Evolutionary conservation across 2,329 filamentous ascomycete species (phyloP), one percentile per base, ranked within the genome.

Genomic region (Diaporthe humulicola): DNA sequence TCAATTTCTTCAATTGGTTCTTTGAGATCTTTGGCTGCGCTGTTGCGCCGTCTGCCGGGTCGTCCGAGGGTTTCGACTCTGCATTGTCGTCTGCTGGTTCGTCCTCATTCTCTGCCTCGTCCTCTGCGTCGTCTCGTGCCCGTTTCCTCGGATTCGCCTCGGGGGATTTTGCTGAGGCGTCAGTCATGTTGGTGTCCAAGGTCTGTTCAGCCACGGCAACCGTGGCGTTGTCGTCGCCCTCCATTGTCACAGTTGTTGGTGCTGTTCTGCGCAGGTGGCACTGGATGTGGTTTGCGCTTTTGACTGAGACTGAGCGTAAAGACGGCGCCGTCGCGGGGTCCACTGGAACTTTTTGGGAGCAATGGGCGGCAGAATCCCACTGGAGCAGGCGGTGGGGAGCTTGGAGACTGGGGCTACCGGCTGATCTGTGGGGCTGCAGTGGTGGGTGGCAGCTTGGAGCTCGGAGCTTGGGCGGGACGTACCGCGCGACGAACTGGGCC

Each of bases 1-100:
- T 91, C 70, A 95, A 86, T 81, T 95, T 96, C 84, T 98, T 98
- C 75, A 93, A 86, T 79, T 96, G 93, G 80, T 93, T 97, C 81
- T 98, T 98, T 25, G 96, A 98, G 70, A 98, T 58, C 25, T 75
- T 73, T 42, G 75, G 73, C 17, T 73, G 54, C 15, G 66, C 70
- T 30, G 17, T n/a, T 70, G 72, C 14, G 25, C 36, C n/a, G 10
- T 56, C 61, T 58, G 40, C 69, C 12, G 38, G 33, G n/a, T 42
- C 42, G 4, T 36, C 60, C 12, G 72, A 33, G n/a, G n/a, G 17
- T 36, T 56, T 54, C 19, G n/a, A 54, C 19, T 19, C 33, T 15
- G 9, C n/a, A 22, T 58, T 42, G 19, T 64, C 60, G 25, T 52
- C 19, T 33, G 30, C 38, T 48, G 42, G 8, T 17, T 70, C 57